Evolutionary conservation across 2,329 filamentous ascomycete genomes (phyloP).

Genomic region (Celoporthe dispersa): DNA sequence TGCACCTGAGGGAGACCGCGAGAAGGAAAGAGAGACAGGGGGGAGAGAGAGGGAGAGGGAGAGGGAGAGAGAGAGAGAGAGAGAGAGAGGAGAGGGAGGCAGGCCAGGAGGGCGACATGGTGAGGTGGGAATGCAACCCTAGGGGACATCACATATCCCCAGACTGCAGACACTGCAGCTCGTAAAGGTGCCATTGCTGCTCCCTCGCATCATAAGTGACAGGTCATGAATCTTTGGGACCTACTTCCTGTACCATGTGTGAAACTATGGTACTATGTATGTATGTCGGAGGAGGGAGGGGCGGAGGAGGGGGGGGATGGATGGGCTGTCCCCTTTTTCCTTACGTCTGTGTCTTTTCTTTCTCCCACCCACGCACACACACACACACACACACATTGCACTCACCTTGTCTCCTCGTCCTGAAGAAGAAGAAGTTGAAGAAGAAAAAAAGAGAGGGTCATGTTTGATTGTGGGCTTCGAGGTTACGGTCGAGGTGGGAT

Average conservation of each 20-base stretch:
- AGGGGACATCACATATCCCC: background rate
- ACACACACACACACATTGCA: too few species aligned
- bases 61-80: background rate
- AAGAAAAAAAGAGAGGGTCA: background rate
- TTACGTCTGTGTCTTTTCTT: background rate
- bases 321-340: background rate
- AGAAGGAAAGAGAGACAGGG: background rate
- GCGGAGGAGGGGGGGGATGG: background rate
- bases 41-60: background rate
- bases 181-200: background rate
- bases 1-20: background rate
- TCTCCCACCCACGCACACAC: too few species aligned
- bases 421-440: background rate
- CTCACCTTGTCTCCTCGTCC: too few species aligned
- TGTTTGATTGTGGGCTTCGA: conserved; percentile 23
- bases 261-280: background rate
- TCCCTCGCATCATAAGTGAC: conserved; percentile 19
- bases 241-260: background rate
- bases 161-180: background rate
- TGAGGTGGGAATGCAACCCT: background rate
- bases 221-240: background rate
- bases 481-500: conserved; percentile 8
- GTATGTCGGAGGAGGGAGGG: background rate
- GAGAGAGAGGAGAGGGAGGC: background rate
- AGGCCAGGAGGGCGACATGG: background rate